Base-by-base conservation (phyloP, 306 rosid species). In the Ammopiptanthus mongolicus region DNA sequence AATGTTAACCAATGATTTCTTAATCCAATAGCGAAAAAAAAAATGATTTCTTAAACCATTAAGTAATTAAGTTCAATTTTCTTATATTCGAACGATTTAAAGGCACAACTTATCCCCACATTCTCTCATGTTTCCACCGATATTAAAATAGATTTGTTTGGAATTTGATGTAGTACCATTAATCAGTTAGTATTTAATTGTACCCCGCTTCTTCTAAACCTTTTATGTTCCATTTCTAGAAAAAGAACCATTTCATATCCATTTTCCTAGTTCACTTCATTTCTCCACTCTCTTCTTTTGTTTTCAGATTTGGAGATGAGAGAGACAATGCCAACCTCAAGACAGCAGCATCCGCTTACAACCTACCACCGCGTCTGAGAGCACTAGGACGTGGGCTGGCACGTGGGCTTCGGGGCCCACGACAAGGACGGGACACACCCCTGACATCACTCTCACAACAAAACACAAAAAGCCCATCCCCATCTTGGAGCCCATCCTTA, bases 331-430 rank as follows among this genome's bases (percentile, higher is more conserved):
- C 11, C 19, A 75, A 7, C 34, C 9, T 75, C 19, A 56, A 18
- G 28, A 39, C 14, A 66, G 2, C 8, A 51, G 62, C 66, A 67
- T 60, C 71, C 47, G 55, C 44, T 74, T 46, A 17, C 57, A 47
- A 80, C 71, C 71, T 28, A 66, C 84, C 71, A 74, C 84, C 84
- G 75, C 79, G 28, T 65, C 70, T 56, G 76, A 67, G 80, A 74
- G 65, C 53, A 75, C 36, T 81, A 75, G 22, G 46, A 75, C 81
- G 53, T 81, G 81, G 81, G 73, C 77, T 60, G 7, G 53, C 81
- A 75, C 84, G 84, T 81, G 84, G 84, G 78, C 78, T 21, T 39
- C 2, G 73, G 81, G 37, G 74, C 84, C 68, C 84, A 22, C 22
- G 81, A 81, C 50, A 69, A 9, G 2, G 84, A 81, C 68, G 1